Evolutionary conservation across 1,284 basidiomycete genomes (phyloP).

Genomic region (Microbotryum violaceum): DNA sequence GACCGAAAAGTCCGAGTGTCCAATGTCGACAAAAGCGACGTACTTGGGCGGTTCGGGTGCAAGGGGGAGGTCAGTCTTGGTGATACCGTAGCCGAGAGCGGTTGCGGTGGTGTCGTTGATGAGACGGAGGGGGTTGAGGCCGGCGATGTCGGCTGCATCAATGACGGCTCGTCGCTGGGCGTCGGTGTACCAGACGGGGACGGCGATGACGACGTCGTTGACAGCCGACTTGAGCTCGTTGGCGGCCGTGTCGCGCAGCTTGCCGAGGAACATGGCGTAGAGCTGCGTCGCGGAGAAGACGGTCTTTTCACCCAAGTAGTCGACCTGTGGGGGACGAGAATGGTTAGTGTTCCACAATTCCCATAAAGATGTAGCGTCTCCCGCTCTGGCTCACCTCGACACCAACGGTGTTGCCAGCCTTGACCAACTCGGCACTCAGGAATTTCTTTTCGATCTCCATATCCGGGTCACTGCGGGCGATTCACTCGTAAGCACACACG

Average conservation of each 20-base stretch:
- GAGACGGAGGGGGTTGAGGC: conserved; percentile 78
- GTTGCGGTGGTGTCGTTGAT: conserved; percentile 91
- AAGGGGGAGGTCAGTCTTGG: conserved; percentile 80
- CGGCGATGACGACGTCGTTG: conserved; percentile 83
- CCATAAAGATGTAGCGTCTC: too few relatives aligned
- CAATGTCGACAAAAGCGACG: conserved; percentile 85
- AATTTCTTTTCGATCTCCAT: conserved; percentile 75
- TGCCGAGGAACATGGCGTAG: conserved; percentile 73
- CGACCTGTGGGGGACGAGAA: conserved; percentile 52
- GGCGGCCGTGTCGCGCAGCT: conserved; percentile 74
- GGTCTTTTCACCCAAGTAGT: conserved; percentile 70
- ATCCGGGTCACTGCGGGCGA: conserved; percentile 28
- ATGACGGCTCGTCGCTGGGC: conserved; percentile 76
- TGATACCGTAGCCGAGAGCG: conserved; percentile 92
- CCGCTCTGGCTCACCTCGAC: conserved; percentile 55
- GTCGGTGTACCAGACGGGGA: conserved; percentile 92
- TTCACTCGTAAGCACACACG: neutral
- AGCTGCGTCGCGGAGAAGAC: conserved; percentile 79
- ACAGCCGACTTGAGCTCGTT: conserved; percentile 74
- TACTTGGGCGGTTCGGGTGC: conserved; percentile 68
- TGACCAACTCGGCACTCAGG: conserved; percentile 72
- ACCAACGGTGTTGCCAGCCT: conserved; percentile 71
- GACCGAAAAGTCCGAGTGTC: conserved; percentile 79
- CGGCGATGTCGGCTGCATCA: conserved; percentile 78
- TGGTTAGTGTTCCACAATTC: too few relatives aligned